Conservation (phyloP, 2,329 filamentous ascomycete genomes). For the Aspergillus viridinutans region DNA sequence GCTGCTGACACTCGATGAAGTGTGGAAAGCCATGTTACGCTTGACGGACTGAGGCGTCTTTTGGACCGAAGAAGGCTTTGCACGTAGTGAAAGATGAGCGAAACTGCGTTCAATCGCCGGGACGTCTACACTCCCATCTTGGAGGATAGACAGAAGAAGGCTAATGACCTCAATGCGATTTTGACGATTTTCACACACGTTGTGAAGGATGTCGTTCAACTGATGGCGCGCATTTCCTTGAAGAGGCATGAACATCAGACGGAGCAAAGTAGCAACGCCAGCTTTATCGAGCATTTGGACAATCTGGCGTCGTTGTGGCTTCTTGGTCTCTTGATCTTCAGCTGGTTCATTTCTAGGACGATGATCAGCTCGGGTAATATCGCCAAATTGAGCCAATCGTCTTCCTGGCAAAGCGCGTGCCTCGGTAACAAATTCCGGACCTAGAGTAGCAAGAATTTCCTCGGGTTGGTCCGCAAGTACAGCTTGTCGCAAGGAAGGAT, state of each 20-base stretch:
- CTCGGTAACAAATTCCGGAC: conserved; percentile 80
- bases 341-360: conserved; percentile 31
- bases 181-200: conserved; percentile 94
- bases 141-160: conserved; percentile 84
- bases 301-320: conserved; percentile 71
- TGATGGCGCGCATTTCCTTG: conserved; percentile 80
- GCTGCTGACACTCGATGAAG: conserved; percentile 57
- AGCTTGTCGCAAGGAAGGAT: conserved; percentile 76
- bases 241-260: conserved; percentile 97
- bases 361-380: conserved; percentile 37
- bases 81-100: conserved; percentile 83
- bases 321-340: conserved; percentile 51
- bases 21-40: conserved; percentile 64
- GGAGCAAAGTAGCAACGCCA: conserved; percentile 88
- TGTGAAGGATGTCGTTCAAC: conserved; percentile 80
- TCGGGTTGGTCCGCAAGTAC: conserved; percentile 90
- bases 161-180: conserved; percentile 92
- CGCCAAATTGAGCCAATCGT: conserved; percentile 52
- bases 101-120: conserved; percentile 94
- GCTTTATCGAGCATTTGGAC: conserved; percentile 97
- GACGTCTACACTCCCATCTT: conserved; percentile 91
- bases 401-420: conserved; percentile 66
- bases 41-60: conserved; percentile 81
- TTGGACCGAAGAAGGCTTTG: conserved; percentile 71
- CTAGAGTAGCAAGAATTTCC: conserved; percentile 76